Conservation (phyloP, 106 monocot species). For the Phalaenopsis equestris region DNA sequence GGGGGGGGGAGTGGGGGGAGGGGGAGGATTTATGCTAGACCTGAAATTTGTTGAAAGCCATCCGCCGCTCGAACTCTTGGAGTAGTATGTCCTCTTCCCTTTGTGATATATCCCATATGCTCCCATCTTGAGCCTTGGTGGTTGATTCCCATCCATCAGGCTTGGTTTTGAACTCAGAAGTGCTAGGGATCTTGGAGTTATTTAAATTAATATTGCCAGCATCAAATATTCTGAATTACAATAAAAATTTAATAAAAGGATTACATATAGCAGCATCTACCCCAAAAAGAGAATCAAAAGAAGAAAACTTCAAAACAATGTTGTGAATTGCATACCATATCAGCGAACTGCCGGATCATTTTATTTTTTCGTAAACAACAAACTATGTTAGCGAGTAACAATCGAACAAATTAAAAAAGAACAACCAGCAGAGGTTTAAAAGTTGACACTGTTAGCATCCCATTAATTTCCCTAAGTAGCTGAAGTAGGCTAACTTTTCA, state of each 20-base stretch:
- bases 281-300: background rate
- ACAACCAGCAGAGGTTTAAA: too few relatives aligned
- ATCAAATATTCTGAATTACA: constrained; percentile 72
- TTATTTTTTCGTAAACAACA: background rate
- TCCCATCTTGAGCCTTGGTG: constrained; percentile 61
- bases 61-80: constrained; percentile 91
- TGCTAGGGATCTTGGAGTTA: constrained; percentile 41
- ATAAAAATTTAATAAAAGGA: constrained; percentile 2
- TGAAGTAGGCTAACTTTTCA: too few relatives aligned
- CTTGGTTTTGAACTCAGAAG: constrained; percentile 62
- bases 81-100: constrained; percentile 93
- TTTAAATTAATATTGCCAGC: constrained; percentile 46
- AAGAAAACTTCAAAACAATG: background rate
- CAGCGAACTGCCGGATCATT: background rate
- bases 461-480: too few relatives aligned
- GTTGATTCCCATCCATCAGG: constrained; percentile 94
- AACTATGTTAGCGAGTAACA: background rate
- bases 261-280: background rate
- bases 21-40: constrained; percentile 17
- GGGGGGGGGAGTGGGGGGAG: too few relatives aligned
- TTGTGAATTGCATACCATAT: background rate
- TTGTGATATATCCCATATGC: constrained; percentile 87
- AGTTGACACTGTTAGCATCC: too few relatives aligned
- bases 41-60: constrained; percentile 95
- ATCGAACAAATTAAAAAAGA: background rate